Percentiles rank a stretch among this genome's conserved stretches.
phyloP scores from a whole-genome alignment of 257 asterid genomes.

The Solanum pinnatisectum region DNA sequence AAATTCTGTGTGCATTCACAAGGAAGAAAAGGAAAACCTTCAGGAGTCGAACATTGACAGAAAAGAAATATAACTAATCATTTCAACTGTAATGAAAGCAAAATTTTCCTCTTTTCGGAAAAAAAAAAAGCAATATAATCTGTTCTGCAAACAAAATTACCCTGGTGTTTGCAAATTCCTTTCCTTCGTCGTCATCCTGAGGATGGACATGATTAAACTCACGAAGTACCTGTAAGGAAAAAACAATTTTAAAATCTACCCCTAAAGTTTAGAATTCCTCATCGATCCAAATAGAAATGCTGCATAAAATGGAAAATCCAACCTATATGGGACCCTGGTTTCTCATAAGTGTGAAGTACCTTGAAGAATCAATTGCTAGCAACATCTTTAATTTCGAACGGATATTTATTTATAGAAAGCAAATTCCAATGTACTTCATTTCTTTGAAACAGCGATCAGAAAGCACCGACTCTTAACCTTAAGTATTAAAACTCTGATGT shows the following conservation, averaged over 20 bases:
- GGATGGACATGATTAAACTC: conserved; percentile 99
- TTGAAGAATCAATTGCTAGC: neutral
- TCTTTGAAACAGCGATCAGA: neutral
- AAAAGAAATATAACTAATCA: neutral
- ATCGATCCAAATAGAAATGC: neutral
- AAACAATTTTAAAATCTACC: neutral
- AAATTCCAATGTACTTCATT: neutral
- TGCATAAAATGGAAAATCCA: neutral
- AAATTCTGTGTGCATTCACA: conserved; percentile 50
- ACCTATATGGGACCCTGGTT: neutral
- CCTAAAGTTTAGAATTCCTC: neutral
- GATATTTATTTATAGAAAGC: neutral
- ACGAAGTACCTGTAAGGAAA: conserved; percentile 63
- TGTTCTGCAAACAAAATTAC: conserved; percentile 32
- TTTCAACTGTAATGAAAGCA: neutral
- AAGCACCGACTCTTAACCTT: neutral
- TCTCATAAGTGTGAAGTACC: neutral
- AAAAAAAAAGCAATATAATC: neutral
- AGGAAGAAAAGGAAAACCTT: neutral
- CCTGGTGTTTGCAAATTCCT: conserved; percentile 77
- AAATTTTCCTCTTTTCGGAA: neutral
- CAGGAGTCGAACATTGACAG: neutral
- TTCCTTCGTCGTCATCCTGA: conserved; percentile 92
- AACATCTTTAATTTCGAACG: neutral
- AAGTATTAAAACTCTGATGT: neutral